Evolutionary conservation across 495 filamentous ascomycete species (phyloP).

Genomic region (Hypomontagnella submonticulosa): DNA sequence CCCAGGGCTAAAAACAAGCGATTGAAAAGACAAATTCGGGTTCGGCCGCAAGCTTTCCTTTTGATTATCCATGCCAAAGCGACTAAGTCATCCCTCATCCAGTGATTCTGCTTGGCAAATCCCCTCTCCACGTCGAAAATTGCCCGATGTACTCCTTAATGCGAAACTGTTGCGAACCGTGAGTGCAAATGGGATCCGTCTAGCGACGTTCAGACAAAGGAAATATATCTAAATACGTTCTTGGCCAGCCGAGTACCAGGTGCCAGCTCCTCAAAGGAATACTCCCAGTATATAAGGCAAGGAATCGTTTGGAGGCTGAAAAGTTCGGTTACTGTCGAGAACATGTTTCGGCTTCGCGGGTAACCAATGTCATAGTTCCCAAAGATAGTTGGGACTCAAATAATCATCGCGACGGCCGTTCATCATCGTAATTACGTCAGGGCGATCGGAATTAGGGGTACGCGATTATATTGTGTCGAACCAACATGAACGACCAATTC

Average conservation of each 20-base stretch:
- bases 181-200: conserved; percentile 29
- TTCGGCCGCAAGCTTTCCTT: conserved; percentile 4
- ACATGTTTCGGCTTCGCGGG: conserved; percentile 11
- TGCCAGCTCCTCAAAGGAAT: conserved; percentile 16
- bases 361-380: conserved; percentile 12
- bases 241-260: conserved; percentile 12
- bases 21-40: conserved; percentile 29
- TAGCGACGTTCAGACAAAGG: conserved; percentile 41
- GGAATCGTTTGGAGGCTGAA: conserved; percentile 1
- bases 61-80: conserved; percentile 15
- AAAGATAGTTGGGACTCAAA: conserved; percentile 11
- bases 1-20: conserved; percentile 20
- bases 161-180: conserved; percentile 35
- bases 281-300: conserved; percentile 9
- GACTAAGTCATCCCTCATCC: conserved; percentile 9
- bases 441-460: conserved; percentile 7
- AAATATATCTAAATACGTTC: conserved; percentile 37
- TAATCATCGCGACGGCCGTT: conserved; percentile 38
- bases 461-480: conserved; percentile 53
- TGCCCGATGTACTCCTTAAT: conserved; percentile 29
- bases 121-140: conserved; percentile 25
- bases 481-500: conserved; percentile 18
- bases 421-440: conserved; percentile 34
- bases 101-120: conserved; percentile 15
- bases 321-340: conserved; percentile 11